Percentiles rank a stretch among this genome's conserved stretches.
Conservation (phyloP, 176 grass and related monocot species). For the Canna indica region DNA sequence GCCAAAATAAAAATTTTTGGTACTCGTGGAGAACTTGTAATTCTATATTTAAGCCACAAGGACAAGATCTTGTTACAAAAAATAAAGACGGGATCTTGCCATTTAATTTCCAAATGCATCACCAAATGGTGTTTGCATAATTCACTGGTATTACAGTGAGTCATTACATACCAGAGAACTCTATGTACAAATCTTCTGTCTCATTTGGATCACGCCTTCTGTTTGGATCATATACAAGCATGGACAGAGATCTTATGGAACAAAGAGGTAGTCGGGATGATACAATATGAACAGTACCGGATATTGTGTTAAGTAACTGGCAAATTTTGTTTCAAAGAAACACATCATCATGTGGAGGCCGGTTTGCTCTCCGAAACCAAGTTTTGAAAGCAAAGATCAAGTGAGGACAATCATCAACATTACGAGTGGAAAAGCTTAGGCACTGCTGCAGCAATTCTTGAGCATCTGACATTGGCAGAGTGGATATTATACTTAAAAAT, state of each 20-base stretch:
- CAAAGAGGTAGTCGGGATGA: neutral
- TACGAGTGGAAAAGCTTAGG: slow-evolving; percentile 64
- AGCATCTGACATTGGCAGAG: slow-evolving; percentile 43
- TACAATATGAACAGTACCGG: neutral
- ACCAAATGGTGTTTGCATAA: neutral
- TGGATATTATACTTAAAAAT: slow-evolving; percentile 83
- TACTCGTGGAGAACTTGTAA: too few species aligned
- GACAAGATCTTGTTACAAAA: too few species aligned
- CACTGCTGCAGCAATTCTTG: slow-evolving; percentile 68
- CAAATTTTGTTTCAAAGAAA: slow-evolving; percentile 10
- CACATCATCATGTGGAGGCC: slow-evolving; percentile 34
- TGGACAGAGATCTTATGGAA: neutral
- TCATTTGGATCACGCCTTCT: neutral
- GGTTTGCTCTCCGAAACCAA: slow-evolving; percentile 31
- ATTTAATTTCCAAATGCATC: neutral
- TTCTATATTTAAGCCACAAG: too few species aligned
- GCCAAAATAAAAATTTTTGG: too few species aligned
- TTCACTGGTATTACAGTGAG: neutral
- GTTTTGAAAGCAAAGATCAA: slow-evolving; percentile 31
- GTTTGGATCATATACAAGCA: neutral
- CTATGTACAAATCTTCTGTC: neutral
- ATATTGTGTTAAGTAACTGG: too few species aligned
- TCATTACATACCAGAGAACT: neutral
- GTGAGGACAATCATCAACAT: slow-evolving; percentile 31
- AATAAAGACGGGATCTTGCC: too few species aligned